These are phyloP conservation scores for Phytomonas sp. DNA, from an alignment of 208 protist genomes.

Conservation along the genomic window DNA sequence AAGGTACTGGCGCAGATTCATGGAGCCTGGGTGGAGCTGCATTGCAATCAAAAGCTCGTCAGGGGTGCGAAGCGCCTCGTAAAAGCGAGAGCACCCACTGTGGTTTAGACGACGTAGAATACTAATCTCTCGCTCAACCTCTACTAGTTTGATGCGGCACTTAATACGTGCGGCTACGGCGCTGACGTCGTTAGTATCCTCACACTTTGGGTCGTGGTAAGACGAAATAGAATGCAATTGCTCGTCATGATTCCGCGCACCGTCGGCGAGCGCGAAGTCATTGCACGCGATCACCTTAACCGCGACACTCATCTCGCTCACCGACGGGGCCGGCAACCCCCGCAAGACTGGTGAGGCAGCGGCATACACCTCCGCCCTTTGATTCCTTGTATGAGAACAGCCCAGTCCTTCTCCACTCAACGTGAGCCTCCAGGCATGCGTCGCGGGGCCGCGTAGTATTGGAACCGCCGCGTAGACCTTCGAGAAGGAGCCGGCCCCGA, in stretches of 20 bases:
- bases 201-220: not conserved
- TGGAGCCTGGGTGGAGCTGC: slow-evolving; percentile 47
- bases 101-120: slow-evolving; percentile 58
- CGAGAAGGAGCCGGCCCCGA: slow-evolving; percentile 68
- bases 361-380: not conserved
- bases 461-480: slow-evolving; percentile 70
- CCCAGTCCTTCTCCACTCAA: not conserved
- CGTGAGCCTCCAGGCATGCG: not conserved
- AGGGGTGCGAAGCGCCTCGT: slow-evolving; percentile 63
- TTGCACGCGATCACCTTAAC: slow-evolving; percentile 58
- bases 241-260: not conserved
- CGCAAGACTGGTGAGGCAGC: not conserved
- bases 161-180: not conserved
- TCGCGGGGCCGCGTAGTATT: slow-evolving; percentile 26
- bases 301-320: slow-evolving; percentile 23
- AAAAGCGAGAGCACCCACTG: slow-evolving; percentile 58
- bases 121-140: slow-evolving; percentile 70
- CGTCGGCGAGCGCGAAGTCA: not conserved
- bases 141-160: slow-evolving; percentile 28
- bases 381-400: not conserved
- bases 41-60: slow-evolving; percentile 77
- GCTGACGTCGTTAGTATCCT: not conserved
- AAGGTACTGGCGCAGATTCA: slow-evolving; percentile 63
- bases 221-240: not conserved
- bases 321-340: slow-evolving; percentile 2